Conservation (phyloP, 805 yeast genomes). For the Brettanomyces sp. region DNA sequence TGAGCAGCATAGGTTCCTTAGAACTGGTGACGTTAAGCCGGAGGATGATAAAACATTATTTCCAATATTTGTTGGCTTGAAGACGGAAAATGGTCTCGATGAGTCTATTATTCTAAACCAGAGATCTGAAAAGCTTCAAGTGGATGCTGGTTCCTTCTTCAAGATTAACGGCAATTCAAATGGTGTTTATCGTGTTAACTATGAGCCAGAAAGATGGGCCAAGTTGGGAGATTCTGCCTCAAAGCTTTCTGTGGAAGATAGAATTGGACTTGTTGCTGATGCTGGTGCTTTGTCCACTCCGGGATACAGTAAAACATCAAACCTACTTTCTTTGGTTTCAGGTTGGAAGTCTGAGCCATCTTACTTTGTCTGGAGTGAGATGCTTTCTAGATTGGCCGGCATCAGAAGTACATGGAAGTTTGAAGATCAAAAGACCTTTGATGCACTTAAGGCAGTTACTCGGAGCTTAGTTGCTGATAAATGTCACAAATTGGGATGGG, state of each 20-base stretch:
- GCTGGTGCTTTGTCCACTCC: constrained; percentile 40
- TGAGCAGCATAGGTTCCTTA: constrained; percentile 53
- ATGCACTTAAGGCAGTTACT: constrained; percentile 26
- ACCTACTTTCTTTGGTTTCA: constrained; percentile 37
- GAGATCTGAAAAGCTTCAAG: constrained; percentile 12
- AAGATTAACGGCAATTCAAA: constrained; percentile 43
- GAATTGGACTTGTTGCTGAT: constrained; percentile 50
- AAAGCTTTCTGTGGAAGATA: constrained; percentile 38
- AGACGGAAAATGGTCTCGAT: constrained; percentile 20
- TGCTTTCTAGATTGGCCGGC: constrained; percentile 31
- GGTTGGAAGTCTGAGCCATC: constrained; percentile 30
- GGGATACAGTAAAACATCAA: constrained; percentile 34
- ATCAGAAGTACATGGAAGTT: constrained; percentile 28
- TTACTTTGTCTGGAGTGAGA: constrained; percentile 50
- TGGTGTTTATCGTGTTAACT: constrained; percentile 48
- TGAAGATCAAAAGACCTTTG: constrained; percentile 25
- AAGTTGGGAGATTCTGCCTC: constrained; percentile 30
- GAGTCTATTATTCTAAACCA: constrained; percentile 21
- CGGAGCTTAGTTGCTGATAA: constrained; percentile 18
- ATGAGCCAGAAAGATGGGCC: constrained; percentile 29
- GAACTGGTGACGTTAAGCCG: constrained; percentile 54
- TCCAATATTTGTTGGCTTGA: constrained; percentile 44
- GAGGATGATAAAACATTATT: constrained; percentile 53
- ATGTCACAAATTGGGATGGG: constrained; percentile 58
- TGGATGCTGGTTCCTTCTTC: constrained; percentile 22